These are phyloP conservation scores for Aspergillus unguis DNA, from an alignment of 2,329 filamentous ascomycete genomes.

Conservation along the genomic window DNA sequence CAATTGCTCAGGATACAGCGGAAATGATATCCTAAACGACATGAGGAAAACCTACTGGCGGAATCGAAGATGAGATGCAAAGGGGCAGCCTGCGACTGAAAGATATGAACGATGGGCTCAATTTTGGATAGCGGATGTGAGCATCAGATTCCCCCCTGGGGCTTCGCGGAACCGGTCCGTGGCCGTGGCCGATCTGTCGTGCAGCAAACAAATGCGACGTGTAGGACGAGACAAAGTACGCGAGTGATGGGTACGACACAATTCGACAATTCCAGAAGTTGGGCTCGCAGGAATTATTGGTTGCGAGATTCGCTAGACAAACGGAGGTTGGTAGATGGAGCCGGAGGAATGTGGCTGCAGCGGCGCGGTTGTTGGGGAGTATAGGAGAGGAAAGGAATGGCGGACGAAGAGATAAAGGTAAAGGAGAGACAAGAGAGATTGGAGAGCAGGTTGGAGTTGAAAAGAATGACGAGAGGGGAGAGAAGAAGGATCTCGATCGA, in stretches of 20 bases:
- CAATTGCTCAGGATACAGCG: conserved; percentile 5
- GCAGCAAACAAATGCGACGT: conserved; percentile 10
- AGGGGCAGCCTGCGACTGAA: background rate
- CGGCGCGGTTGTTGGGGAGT: conserved; percentile 5
- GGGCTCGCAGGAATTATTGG: conserved; percentile 3
- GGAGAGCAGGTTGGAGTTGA: background rate
- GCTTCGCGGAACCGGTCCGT: conserved; percentile 3
- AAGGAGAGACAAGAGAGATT: background rate
- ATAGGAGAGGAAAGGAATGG: conserved; percentile 7
- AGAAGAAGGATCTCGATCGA: conserved; percentile 8
- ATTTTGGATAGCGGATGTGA: conserved; percentile 1
- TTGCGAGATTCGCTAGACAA: background rate
- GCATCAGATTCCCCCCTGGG: conserved; percentile 10
- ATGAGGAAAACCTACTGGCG: conserved; percentile 9
- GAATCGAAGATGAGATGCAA: background rate
- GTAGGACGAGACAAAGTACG: conserved; percentile 12
- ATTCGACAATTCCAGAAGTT: conserved; percentile 5
- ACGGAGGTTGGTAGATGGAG: conserved; percentile 12
- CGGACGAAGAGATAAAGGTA: background rate
- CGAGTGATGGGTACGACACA: conserved; percentile 4
- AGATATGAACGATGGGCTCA: conserved; percentile 1
- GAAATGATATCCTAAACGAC: background rate
- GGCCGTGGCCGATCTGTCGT: conserved; percentile 12
- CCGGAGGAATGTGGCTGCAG: conserved; percentile 21
- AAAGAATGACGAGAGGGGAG: conserved; percentile 1